phyloP scores from a whole-genome alignment of 768 basidiomycete genomes.

The Pseudohyphozyma bogoriensis region DNA sequence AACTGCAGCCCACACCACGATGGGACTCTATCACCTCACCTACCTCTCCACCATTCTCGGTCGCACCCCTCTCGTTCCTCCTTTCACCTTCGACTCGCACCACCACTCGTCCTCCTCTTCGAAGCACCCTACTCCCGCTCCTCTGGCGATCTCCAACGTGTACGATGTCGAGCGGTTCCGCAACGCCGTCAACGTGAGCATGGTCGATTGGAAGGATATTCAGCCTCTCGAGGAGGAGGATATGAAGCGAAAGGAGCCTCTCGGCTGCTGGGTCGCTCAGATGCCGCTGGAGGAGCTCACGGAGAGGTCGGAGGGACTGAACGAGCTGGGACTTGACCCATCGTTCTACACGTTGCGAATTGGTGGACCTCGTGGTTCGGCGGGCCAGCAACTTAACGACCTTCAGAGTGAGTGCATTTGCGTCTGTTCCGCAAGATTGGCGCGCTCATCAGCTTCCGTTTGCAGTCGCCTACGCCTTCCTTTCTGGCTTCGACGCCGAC shows the following conservation, averaged over 20 bases:
- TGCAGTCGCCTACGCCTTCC: constrained; percentile 17
- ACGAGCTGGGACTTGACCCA: constrained; percentile 11
- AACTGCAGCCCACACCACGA: constrained; percentile 14
- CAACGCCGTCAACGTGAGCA: constrained; percentile 2
- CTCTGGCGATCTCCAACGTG: constrained; percentile 14
- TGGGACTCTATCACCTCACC: constrained; percentile 27
- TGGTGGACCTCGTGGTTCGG: neutral
- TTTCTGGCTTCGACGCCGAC: constrained; percentile 24
- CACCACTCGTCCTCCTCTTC: neutral
- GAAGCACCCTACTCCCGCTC: neutral
- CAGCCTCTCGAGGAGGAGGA: constrained; percentile 12
- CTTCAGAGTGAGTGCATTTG: constrained; percentile 9
- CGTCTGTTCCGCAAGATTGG: neutral
- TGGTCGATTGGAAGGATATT: constrained; percentile 26
- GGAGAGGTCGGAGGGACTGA: constrained; percentile 10
- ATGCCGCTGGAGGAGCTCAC: neutral
- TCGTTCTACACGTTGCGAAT: constrained; percentile 17
- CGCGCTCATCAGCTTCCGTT: neutral
- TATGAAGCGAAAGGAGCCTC: constrained; percentile 12
- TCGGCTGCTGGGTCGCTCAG: constrained; percentile 22
- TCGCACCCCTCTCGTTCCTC: constrained; percentile 20
- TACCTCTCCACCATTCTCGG: constrained; percentile 15
- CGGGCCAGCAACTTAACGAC: constrained; percentile 5
- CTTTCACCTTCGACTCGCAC: constrained; percentile 12
- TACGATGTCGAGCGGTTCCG: constrained; percentile 23